Evolutionary conservation across 2,329 filamentous ascomycete species (phyloP).

Genomic region (Ophiostoma pallidulum): DNA sequence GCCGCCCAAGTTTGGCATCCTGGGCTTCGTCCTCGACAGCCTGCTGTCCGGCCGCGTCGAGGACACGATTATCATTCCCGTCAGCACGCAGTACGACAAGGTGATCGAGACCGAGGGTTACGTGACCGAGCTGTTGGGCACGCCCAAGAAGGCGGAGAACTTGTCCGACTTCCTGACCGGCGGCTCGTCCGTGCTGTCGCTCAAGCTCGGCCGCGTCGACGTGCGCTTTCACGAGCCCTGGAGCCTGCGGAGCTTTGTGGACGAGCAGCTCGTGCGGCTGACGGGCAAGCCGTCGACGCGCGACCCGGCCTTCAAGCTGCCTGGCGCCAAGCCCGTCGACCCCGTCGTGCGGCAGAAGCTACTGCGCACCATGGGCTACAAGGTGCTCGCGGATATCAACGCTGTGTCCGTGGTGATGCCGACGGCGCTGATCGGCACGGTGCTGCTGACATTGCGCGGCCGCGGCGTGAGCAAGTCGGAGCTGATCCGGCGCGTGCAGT

Average conservation of each 20-base stretch:
- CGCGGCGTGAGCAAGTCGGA: constrained; percentile 85
- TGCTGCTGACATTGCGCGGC: constrained; percentile 81
- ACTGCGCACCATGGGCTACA: constrained; percentile 80
- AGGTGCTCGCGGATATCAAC: constrained; percentile 90
- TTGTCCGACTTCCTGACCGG: constrained; percentile 80
- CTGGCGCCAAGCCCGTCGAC: constrained; percentile 38
- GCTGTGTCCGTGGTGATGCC: constrained; percentile 96
- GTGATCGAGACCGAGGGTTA: constrained; percentile 98
- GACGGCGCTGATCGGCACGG: constrained; percentile 88
- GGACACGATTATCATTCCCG: constrained; percentile 88
- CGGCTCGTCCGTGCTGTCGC: constrained; percentile 72
- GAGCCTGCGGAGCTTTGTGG: constrained; percentile 76
- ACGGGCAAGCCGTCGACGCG: constrained; percentile 36
- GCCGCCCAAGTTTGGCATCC: constrained; percentile 89
- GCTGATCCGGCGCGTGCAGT: constrained; percentile 76
- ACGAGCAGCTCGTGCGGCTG: constrained; percentile 58
- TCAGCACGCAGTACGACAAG: constrained; percentile 97
- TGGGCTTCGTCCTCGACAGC: constrained; percentile 85
- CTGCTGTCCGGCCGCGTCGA: constrained; percentile 78
- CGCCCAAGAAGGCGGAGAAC: constrained; percentile 94
- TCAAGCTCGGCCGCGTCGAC: constrained; percentile 85
- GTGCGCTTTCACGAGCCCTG: constrained; percentile 95
- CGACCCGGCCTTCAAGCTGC: constrained; percentile 36
- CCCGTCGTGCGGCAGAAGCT: constrained; percentile 58
- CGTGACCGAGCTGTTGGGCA: constrained; percentile 83